Base-by-base conservation (phyloP, 805 yeast species). In the Saccharomycopsis sp. region DNA sequence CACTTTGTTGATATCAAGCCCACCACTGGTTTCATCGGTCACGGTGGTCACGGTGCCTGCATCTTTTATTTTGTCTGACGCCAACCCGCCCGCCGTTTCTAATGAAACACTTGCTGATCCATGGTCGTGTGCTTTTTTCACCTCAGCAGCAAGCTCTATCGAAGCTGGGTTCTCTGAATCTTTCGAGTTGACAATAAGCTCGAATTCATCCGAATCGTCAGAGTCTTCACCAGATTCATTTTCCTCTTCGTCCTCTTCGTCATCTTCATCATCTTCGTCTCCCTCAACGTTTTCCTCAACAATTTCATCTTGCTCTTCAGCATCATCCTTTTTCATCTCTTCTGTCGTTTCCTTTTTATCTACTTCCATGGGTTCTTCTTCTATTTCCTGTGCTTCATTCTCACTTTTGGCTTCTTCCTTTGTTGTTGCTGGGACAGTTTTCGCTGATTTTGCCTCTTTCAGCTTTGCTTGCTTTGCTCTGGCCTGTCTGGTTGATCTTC, bases 1-100 rank as follows among this genome's bases (percentile, higher is more conserved):
- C 15, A 81, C 77, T 31, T 73, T 72, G 52, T 82, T 75, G n/a
- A 86, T 68, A 51, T 85, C 87, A 12, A 81, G 54, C 0, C 73
- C 68, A 5, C 66, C 67, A 21, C 12, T 30, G 22, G 13, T 36
- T 12, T 18, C 35, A 6, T 27, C n/a, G 5, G 35, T 13, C 19
- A 30, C 13, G 3, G 34, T 33, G 19, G 27, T 26, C 7, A 30
- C 25, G 10, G 32, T 20, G 12, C 17, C 23, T 9, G 23, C 27
- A 4, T 34, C 38, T 10, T 29, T 16, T 21, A 23, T 19, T n/a
- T n/a, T n/a, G n/a, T n/a, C 29, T 25, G 29, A 13, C 7, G 33
- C 9, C 16, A 13, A 13, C 7, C 33, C 33, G 7, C 12, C 7
- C 16, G 7, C 12, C n/a, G n/a, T n/a, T n/a, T n/a, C n/a, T n/a